Evolutionary conservation across 2,329 filamentous ascomycete species (phyloP).

Genomic region (Colletotrichum nymphaeae): DNA sequence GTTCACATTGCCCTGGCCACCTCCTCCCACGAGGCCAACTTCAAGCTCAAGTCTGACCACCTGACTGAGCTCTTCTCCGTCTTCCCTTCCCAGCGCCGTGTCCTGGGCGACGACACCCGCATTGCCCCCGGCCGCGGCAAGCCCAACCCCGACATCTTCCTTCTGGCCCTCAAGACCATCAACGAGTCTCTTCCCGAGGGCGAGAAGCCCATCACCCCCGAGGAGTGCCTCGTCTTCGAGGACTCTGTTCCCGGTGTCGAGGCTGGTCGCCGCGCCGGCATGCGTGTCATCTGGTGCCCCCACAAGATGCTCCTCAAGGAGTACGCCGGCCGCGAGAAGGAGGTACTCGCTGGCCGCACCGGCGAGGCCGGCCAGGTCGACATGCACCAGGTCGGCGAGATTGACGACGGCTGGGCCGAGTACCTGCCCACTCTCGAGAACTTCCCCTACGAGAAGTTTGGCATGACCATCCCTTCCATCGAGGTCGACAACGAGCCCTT

Average conservation of each 20-base stretch:
- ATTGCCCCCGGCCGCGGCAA: constrained; percentile 88
- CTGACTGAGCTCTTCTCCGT: constrained; percentile 68
- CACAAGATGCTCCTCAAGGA: constrained; percentile 82
- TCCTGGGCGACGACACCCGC: constrained; percentile 87
- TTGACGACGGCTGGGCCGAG: constrained; percentile 71
- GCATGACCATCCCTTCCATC: constrained; percentile 59
- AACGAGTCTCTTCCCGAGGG: constrained; percentile 77
- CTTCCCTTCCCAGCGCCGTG: constrained; percentile 77
- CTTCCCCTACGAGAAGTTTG: constrained; percentile 70
- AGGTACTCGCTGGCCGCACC: constrained; percentile 86
- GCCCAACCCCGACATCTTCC: constrained; percentile 93
- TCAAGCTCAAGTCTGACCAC: constrained; percentile 78
- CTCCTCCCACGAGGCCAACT: constrained; percentile 79
- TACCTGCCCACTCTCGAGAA: constrained; percentile 61
- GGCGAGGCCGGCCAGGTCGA: constrained; percentile 72
- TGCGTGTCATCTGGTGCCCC: constrained; percentile 94
- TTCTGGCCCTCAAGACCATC: constrained; percentile 85
- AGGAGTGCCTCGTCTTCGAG: constrained; percentile 96
- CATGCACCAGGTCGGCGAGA: constrained; percentile 65
- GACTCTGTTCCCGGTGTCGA: constrained; percentile 95
- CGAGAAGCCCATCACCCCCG: constrained; percentile 75
- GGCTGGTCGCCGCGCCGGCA: constrained; percentile 88
- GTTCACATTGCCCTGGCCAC: constrained; percentile 90
- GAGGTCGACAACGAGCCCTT: constrained; percentile 56
- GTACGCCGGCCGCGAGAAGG: constrained; percentile 79